A percentile compares a stretch with the other conserved stretches of the same genome.
Conservation (phyloP, 2,329 filamentous ascomycete species). For the Colletotrichum gigasporum region DNA sequence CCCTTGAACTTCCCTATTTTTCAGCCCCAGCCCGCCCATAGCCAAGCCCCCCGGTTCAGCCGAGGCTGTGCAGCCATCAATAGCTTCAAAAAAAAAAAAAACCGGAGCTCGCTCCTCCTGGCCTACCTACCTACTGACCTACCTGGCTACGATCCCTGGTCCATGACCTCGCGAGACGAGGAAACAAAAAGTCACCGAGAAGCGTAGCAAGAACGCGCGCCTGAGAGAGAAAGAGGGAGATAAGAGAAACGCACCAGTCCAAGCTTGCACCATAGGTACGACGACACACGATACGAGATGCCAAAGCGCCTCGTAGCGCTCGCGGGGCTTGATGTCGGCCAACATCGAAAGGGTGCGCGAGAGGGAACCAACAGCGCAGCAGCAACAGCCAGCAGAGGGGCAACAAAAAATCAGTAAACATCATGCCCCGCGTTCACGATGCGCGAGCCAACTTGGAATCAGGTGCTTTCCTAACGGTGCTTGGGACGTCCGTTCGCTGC, state of each 20-base stretch:
- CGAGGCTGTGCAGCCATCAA: conserved; percentile 27
- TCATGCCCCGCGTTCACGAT: background rate
- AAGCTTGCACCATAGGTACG: background rate
- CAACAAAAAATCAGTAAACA: too few relatives aligned
- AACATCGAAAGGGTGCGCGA: background rate
- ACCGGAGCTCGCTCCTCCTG: background rate
- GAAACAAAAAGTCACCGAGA: background rate
- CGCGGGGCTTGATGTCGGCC: background rate
- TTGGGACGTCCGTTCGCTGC: background rate
- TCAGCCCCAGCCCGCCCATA: background rate
- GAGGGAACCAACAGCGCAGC: too few relatives aligned
- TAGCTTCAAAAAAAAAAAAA: conserved; percentile 16
- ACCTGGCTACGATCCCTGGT: background rate
- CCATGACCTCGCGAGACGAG: background rate
- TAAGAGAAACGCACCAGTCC: background rate
- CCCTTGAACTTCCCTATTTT: background rate
- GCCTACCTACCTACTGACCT: background rate
- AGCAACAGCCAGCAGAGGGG: too few relatives aligned
- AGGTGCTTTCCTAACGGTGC: background rate
- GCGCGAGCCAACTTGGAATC: background rate
- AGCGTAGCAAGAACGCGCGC: background rate
- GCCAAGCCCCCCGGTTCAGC: background rate
- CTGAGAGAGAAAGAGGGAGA: too few relatives aligned
- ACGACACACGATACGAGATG: background rate
- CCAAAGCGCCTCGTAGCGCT: background rate